These are phyloP conservation scores for Prosopis cineraria DNA, from an alignment of 306 rosid genomes.

Conservation along the genomic window DNA sequence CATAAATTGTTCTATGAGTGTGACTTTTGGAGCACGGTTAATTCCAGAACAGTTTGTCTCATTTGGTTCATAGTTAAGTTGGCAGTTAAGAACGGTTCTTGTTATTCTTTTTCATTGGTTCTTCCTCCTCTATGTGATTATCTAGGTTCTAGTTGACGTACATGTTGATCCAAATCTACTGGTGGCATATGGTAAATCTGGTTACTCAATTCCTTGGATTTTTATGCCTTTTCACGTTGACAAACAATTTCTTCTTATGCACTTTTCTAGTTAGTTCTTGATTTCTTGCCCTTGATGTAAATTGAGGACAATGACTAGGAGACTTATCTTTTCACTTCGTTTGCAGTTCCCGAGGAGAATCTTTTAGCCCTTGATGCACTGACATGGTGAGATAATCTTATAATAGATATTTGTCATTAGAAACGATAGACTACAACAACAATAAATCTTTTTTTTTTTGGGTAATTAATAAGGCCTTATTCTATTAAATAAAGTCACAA, in stretches of 20 bases:
- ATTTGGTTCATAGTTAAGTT: conserved; percentile 2
- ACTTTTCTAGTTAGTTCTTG: conserved; percentile 7
- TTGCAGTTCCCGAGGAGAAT: conserved; percentile 93
- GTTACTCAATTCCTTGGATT: conserved; percentile 31
- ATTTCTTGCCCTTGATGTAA: conserved; percentile 10
- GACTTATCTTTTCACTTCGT: conserved; percentile 27
- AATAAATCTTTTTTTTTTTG: too few relatives aligned
- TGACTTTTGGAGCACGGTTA: not conserved
- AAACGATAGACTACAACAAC: too few relatives aligned
- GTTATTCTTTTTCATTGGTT: conserved; percentile 29
- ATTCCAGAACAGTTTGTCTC: conserved; percentile 4
- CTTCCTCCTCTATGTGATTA: conserved; percentile 14
- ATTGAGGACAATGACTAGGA: conserved; percentile 11
- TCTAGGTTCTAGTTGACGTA: conserved; percentile 83
- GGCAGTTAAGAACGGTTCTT: conserved; percentile 23
- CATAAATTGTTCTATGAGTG: not conserved
- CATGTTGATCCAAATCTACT: conserved; percentile 79
- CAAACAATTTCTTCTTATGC: not conserved
- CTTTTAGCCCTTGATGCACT: conserved; percentile 59
- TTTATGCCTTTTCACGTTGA: not conserved
- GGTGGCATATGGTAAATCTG: conserved; percentile 83
- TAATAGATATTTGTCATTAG: too few relatives aligned
- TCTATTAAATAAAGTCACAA: too few relatives aligned
- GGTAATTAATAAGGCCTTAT: too few relatives aligned
- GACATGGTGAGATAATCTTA: conserved; percentile 76